A percentile compares a stretch with the other conserved stretches of the same genome.
phyloP scores from a whole-genome alignment of 2,329 filamentous ascomycete genomes.

The Cladosporium sp. region DNA sequence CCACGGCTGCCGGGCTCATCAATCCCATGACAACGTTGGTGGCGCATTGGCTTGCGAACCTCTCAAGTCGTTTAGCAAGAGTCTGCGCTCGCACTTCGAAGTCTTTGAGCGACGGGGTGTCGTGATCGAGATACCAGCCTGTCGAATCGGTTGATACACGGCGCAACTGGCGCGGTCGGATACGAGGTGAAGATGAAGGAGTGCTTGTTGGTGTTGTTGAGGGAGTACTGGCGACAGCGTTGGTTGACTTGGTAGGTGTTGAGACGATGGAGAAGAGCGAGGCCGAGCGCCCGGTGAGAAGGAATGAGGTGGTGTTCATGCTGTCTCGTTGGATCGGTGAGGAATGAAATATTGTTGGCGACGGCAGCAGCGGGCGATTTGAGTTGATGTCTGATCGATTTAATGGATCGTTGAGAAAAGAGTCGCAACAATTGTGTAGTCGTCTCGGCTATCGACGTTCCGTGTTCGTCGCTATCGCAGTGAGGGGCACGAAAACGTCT shows the following conservation, averaged over 20 bases:
- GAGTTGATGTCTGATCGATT: too few relatives aligned
- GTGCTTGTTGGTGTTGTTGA: background rate
- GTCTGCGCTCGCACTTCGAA: constrained; percentile 25
- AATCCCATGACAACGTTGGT: constrained; percentile 31
- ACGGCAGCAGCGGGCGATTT: too few relatives aligned
- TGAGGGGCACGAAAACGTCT: background rate
- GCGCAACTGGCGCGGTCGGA: background rate
- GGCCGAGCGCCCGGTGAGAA: constrained; percentile 26
- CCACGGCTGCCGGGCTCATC: constrained; percentile 27
- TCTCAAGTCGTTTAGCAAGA: constrained; percentile 22
- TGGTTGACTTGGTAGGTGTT: background rate
- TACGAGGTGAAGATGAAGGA: constrained; percentile 5
- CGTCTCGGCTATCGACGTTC: background rate
- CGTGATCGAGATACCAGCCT: constrained; percentile 27
- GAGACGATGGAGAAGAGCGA: constrained; percentile 12
- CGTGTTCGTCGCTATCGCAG: background rate
- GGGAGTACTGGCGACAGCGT: background rate
- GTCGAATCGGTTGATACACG: constrained; percentile 14
- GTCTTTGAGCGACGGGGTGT: constrained; percentile 27
- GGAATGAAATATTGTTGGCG: background rate
- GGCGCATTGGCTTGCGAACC: constrained; percentile 24
- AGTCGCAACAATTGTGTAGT: too few relatives aligned
- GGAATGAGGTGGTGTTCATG: constrained; percentile 29
- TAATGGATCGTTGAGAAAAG: too few relatives aligned
- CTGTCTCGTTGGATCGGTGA: background rate